phyloP scores from a whole-genome alignment of 805 yeast genomes.

The Ogataea pilisensis region DNA sequence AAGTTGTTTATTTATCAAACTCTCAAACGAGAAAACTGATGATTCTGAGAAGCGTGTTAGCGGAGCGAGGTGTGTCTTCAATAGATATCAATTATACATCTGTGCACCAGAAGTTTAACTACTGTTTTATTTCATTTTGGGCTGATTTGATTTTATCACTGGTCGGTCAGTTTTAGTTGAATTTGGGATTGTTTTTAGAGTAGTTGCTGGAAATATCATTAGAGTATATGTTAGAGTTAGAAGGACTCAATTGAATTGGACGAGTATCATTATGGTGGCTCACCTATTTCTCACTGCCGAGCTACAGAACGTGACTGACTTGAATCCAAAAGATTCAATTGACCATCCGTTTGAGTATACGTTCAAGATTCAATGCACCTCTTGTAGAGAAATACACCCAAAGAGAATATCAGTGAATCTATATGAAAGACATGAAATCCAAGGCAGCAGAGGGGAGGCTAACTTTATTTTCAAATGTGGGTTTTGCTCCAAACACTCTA shows the following conservation, averaged over 20 bases:
- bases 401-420: constrained; percentile 67
- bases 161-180: too few species aligned
- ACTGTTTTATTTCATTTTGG: too few species aligned
- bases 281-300: constrained; percentile 33
- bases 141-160: too few species aligned
- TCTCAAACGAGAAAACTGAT: too few species aligned
- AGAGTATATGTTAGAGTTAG: too few species aligned
- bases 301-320: constrained; percentile 32
- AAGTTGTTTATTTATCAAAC: too few species aligned
- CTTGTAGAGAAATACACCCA: constrained; percentile 73
- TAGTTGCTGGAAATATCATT: too few species aligned
- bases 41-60: too few species aligned
- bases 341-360: constrained; percentile 68
- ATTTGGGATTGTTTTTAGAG: neutral
- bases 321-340: constrained; percentile 54
- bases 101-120: too few species aligned
- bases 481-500: constrained; percentile 25
- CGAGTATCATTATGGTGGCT: constrained; percentile 18
- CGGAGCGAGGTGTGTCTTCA: too few species aligned
- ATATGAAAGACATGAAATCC: constrained; percentile 59
- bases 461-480: constrained; percentile 60
- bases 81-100: too few species aligned
- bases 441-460: constrained; percentile 78
- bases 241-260: too few species aligned
- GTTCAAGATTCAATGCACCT: constrained; percentile 69